Conservation (phyloP, 768 basidiomycete species). For the Antrodiella citrinella region DNA sequence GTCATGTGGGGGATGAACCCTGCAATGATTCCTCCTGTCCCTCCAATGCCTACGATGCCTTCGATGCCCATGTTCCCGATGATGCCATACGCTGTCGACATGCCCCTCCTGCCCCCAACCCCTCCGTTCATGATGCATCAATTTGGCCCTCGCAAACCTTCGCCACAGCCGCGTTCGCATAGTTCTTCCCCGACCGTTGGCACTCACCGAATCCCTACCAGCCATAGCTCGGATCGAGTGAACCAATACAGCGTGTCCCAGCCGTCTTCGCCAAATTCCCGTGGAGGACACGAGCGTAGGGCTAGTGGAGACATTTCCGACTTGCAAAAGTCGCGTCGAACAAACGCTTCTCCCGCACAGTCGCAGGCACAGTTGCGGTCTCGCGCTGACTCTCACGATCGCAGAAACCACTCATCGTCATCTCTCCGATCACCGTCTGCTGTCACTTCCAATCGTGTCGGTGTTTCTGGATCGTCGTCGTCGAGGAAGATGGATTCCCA, state of each 20-base stretch:
- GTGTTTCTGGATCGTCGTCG: not conserved
- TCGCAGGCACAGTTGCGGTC: slow-evolving; percentile 4
- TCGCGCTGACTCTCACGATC: not conserved
- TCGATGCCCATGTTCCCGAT: slow-evolving; percentile 18
- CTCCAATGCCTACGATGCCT: slow-evolving; percentile 20
- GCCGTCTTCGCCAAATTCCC: slow-evolving; percentile 5
- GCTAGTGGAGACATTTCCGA: slow-evolving; percentile 3
- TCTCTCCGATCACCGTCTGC: not conserved
- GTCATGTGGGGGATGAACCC: slow-evolving; percentile 11
- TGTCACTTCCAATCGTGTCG: not conserved
- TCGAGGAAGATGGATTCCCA: not conserved
- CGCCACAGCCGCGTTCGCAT: slow-evolving; percentile 20
- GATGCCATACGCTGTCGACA: slow-evolving; percentile 39
- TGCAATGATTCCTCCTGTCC: slow-evolving; percentile 3
- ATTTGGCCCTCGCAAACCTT: slow-evolving; percentile 34
- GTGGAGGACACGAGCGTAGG: slow-evolving; percentile 6
- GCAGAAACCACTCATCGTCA: not conserved
- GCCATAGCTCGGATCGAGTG: slow-evolving; percentile 12
- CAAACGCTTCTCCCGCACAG: not conserved
- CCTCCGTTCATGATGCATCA: slow-evolving; percentile 72
- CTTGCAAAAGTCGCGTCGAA: not conserved
- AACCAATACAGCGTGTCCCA: slow-evolving; percentile 7
- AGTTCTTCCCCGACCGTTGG: slow-evolving; percentile 21
- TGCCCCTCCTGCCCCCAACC: slow-evolving; percentile 64
- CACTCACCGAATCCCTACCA: slow-evolving; percentile 2